Percentiles rank a stretch among this genome's conserved stretches.
Evolutionary conservation across 1,284 basidiomycete genomes (phyloP).

Genomic region (Peniophora sp.): DNA sequence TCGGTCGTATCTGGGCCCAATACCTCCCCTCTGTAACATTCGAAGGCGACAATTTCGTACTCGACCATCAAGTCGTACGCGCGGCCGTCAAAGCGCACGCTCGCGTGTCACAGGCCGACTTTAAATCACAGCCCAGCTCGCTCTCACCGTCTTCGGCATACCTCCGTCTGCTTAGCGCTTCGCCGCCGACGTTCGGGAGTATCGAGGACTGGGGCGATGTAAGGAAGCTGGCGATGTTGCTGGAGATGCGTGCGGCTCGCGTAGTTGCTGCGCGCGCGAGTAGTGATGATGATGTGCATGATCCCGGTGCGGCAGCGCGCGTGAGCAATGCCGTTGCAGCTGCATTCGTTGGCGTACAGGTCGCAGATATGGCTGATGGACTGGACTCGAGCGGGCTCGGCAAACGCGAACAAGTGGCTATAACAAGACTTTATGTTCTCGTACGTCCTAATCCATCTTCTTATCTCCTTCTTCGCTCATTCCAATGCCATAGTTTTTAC

Average conservation of each 20-base stretch:
- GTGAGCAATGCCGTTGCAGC: slow-evolving; percentile 60
- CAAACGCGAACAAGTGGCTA: slow-evolving; percentile 23
- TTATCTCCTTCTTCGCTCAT: not conserved
- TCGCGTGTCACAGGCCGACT: not conserved
- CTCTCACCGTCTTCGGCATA: slow-evolving; percentile 46
- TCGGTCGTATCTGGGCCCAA: slow-evolving; percentile 59
- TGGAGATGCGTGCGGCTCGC: slow-evolving; percentile 58
- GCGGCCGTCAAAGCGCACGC: slow-evolving; percentile 56
- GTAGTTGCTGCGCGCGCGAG: slow-evolving; percentile 43
- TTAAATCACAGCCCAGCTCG: slow-evolving; percentile 14
- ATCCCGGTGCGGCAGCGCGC: slow-evolving; percentile 48
- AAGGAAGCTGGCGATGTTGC: slow-evolving; percentile 31
- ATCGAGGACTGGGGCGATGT: slow-evolving; percentile 29
- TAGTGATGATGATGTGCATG: slow-evolving; percentile 23
- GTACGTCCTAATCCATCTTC: slow-evolving; percentile 27
- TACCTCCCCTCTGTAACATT: slow-evolving; percentile 62
- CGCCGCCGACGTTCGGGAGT: slow-evolving; percentile 10
- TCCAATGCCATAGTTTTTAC: slow-evolving; percentile 41
- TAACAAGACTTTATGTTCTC: slow-evolving; percentile 40
- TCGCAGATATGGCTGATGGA: slow-evolving; percentile 37
- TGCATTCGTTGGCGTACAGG: slow-evolving; percentile 52
- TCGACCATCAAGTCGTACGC: slow-evolving; percentile 67
- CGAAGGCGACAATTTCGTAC: slow-evolving; percentile 74
- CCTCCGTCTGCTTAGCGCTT: slow-evolving; percentile 37
- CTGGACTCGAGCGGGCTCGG: slow-evolving; percentile 18